phyloP scores from a whole-genome alignment of 1,139 yeast species.

The Yamadazyma triangularis region DNA sequence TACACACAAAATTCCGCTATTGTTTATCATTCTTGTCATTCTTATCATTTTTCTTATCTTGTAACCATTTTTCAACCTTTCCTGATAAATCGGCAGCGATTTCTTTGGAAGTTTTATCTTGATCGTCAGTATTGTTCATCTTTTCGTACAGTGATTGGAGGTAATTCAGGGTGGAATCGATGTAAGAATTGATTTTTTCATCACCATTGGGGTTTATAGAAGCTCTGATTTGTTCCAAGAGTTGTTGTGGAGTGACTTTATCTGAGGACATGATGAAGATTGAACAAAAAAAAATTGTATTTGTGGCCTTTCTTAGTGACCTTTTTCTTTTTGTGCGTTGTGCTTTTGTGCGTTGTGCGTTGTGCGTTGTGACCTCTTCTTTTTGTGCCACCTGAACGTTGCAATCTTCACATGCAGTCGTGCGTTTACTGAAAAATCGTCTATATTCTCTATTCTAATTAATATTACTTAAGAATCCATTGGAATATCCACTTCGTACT shows the following conservation, averaged over 20 bases:
- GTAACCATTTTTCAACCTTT: slow-evolving; percentile 28
- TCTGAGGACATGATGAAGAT: too few species aligned
- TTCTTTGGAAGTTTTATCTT: slow-evolving; percentile 32
- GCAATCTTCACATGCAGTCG: too few species aligned
- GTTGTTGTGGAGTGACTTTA: slow-evolving; percentile 1
- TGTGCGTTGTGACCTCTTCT: too few species aligned
- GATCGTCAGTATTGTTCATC: slow-evolving; percentile 28
- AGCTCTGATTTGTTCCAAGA: slow-evolving; percentile 7
- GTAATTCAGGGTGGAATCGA: slow-evolving; percentile 27
- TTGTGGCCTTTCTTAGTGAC: neutral
- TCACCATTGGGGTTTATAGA: slow-evolving; percentile 9
- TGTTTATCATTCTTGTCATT: slow-evolving; percentile 4
- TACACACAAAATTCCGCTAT: too few species aligned
- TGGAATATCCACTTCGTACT: too few species aligned
- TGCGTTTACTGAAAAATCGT: too few species aligned
- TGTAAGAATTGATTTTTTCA: slow-evolving; percentile 13
- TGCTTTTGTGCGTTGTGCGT: neutral
- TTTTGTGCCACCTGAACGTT: too few species aligned
- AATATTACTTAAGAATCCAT: too few species aligned
- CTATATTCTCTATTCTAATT: too few species aligned
- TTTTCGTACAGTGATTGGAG: slow-evolving; percentile 23
- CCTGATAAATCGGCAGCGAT: slow-evolving; percentile 34
- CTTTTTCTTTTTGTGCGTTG: neutral
- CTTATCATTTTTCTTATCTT: slow-evolving; percentile 11
- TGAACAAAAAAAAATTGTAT: too few species aligned